Evolutionary conservation across 2,329 filamentous ascomycete species (phyloP).

Genomic region (Neophaeococcomyces mojaviensis): DNA sequence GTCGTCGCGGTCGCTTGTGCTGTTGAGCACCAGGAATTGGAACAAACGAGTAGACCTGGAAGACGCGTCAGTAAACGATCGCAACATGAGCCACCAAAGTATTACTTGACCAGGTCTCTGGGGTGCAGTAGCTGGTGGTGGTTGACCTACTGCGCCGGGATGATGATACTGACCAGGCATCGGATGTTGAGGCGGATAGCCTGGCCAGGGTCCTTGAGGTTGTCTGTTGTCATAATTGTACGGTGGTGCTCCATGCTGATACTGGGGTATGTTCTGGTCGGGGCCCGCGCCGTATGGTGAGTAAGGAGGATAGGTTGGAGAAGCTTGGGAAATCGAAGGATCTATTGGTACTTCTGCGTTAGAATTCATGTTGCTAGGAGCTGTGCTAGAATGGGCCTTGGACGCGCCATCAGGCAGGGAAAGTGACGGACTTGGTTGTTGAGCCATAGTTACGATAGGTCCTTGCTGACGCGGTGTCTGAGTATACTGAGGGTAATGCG

Average conservation of each 20-base stretch:
- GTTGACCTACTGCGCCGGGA: slow-evolving; percentile 51
- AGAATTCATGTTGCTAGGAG: slow-evolving; percentile 65
- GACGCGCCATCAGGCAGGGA: slow-evolving; percentile 71
- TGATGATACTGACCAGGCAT: slow-evolving; percentile 43
- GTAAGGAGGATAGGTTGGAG: slow-evolving; percentile 83
- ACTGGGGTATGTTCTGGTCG: slow-evolving; percentile 60
- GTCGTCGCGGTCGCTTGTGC: slow-evolving; percentile 85
- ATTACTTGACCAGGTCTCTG: slow-evolving; percentile 55
- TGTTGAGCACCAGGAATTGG: slow-evolving; percentile 92
- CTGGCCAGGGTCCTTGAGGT: slow-evolving; percentile 32
- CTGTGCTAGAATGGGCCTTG: slow-evolving; percentile 61
- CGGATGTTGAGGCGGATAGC: slow-evolving; percentile 33
- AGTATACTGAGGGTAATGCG: slow-evolving; percentile 67
- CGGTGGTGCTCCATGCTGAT: slow-evolving; percentile 35
- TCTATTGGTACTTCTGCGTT: slow-evolving; percentile 97
- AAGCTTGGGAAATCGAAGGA: slow-evolving; percentile 90
- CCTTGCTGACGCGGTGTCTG: slow-evolving; percentile 63
- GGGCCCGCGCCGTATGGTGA: slow-evolving; percentile 71
- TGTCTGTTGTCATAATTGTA: slow-evolving; percentile 36
- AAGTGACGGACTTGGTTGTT: slow-evolving; percentile 97
- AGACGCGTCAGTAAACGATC: slow-evolving; percentile 7
- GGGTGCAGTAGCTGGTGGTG: slow-evolving; percentile 53
- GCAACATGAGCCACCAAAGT: slow-evolving; percentile 27
- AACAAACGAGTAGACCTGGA: slow-evolving; percentile 93
- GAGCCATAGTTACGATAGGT: slow-evolving; percentile 87